These are phyloP conservation scores for Tolypocladium nubicola DNA, from an alignment of 2,329 filamentous ascomycete genomes.

Conservation along the genomic window DNA sequence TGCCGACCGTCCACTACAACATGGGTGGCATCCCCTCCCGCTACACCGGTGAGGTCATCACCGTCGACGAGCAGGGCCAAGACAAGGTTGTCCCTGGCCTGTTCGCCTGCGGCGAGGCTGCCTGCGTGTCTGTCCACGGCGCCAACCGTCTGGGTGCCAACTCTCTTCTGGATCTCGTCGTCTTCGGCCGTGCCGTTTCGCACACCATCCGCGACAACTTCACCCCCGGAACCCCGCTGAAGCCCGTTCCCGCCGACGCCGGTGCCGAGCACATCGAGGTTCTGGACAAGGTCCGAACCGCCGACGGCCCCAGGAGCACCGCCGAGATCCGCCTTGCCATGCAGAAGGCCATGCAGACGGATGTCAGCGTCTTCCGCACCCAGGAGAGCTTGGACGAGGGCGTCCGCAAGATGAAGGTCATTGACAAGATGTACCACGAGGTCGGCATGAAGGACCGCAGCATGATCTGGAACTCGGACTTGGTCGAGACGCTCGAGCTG, in stretches of 20 bases:
- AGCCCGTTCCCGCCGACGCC: conserved; percentile 72
- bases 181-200: conserved; percentile 94
- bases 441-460: conserved; percentile 95
- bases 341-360: conserved; percentile 98
- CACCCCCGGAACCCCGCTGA: conserved; percentile 69
- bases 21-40: conserved; percentile 98
- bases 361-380: conserved; percentile 93
- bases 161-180: conserved; percentile 92
- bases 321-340: conserved; percentile 82
- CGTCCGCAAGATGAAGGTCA: conserved; percentile 75
- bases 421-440: conserved; percentile 70
- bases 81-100: conserved; percentile 92
- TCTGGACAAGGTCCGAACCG: conserved; percentile 76
- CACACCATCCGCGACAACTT: conserved; percentile 96
- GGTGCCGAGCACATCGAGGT: conserved; percentile 79
- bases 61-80: conserved; percentile 72
- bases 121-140: conserved; percentile 95
- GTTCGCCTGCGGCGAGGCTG: conserved; percentile 93
- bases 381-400: conserved; percentile 90
- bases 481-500: conserved; percentile 92
- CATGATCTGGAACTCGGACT: conserved; percentile 99
- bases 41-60: conserved; percentile 94
- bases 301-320: conserved; percentile 77
- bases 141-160: conserved; percentile 97
- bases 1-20: conserved; percentile 98